These are phyloP conservation scores for Cucurbita argyrosperma DNA, from an alignment of 306 rosid species.

Conservation along the genomic window DNA sequence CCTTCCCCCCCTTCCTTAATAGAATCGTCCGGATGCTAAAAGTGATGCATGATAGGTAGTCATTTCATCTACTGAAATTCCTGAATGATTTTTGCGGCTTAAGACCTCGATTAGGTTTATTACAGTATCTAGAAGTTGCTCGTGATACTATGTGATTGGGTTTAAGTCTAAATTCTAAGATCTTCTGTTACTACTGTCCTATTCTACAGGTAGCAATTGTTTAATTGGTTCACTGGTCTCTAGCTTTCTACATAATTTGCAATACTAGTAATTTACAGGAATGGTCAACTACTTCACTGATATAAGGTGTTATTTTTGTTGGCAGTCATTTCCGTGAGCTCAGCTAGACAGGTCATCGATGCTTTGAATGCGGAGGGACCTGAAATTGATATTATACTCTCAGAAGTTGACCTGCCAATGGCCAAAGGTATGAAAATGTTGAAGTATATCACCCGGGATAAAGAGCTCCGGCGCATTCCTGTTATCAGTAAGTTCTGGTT, in stretches of 20 bases:
- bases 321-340: slow-evolving; percentile 63
- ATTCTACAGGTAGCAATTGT: background rate
- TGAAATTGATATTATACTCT: slow-evolving; percentile 78
- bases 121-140: background rate
- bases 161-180: background rate
- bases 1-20: background rate
- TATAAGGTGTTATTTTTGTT: background rate
- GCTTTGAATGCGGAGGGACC: slow-evolving; percentile 91
- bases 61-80: background rate
- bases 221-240: background rate
- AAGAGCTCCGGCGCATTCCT: slow-evolving; percentile 70
- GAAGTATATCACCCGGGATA: slow-evolving; percentile 73
- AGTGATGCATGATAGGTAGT: background rate
- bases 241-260: background rate
- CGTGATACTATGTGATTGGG: background rate
- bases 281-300: background rate
- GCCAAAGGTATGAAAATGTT: slow-evolving; percentile 81
- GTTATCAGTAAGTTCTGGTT: slow-evolving; percentile 56
- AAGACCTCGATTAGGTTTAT: background rate
- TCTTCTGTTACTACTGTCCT: background rate
- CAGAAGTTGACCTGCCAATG: slow-evolving; percentile 84
- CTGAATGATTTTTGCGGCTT: background rate
- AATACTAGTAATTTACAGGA: background rate
- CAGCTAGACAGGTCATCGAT: slow-evolving; percentile 84
- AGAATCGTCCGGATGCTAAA: background rate